Evolutionary conservation across 768 basidiomycete genomes (phyloP).

Genomic region (Psilocybe subaeruginosa): DNA sequence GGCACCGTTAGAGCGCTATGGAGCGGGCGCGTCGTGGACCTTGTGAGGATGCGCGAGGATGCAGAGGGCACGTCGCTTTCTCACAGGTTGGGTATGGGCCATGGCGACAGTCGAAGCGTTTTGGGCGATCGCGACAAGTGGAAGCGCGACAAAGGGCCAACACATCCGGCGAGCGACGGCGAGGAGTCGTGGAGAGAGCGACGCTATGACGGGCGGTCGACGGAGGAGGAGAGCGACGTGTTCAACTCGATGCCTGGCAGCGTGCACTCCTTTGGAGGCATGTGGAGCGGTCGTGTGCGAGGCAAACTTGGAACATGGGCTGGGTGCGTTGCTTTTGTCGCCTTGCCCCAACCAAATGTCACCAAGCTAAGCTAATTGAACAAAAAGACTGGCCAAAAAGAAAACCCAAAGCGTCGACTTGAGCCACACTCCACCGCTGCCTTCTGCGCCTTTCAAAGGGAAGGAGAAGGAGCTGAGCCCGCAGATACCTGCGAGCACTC

Average conservation of each 20-base stretch:
- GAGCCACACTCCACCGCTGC: background rate
- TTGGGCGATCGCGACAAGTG: constrained; percentile 16
- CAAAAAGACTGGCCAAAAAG: constrained; percentile 23
- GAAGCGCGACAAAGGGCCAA: constrained; percentile 24
- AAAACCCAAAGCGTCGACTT: constrained; percentile 30
- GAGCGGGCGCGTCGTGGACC: constrained; percentile 42
- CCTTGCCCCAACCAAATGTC: background rate
- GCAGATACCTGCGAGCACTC: background rate
- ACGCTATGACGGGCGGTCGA: constrained; percentile 37
- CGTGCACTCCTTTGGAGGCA: constrained; percentile 30
- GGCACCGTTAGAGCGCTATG: constrained; percentile 45
- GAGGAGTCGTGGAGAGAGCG: constrained; percentile 31
- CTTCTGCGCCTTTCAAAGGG: constrained; percentile 13
- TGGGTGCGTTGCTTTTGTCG: constrained; percentile 30
- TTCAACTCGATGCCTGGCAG: constrained; percentile 12
- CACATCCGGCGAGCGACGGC: constrained; percentile 41
- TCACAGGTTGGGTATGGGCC: background rate
- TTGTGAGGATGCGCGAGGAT: constrained; percentile 43
- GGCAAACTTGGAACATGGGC: constrained; percentile 50
- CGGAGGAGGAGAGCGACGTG: constrained; percentile 51
- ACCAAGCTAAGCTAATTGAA: background rate
- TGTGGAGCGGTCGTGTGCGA: constrained; percentile 47
- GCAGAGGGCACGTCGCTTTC: constrained; percentile 10
- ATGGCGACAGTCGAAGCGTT: background rate
- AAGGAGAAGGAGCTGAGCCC: constrained; percentile 2